These are phyloP conservation scores for Neofusicoccum cordaticola DNA, from an alignment of 2,329 filamentous ascomycete genomes.

Conservation along the genomic window DNA sequence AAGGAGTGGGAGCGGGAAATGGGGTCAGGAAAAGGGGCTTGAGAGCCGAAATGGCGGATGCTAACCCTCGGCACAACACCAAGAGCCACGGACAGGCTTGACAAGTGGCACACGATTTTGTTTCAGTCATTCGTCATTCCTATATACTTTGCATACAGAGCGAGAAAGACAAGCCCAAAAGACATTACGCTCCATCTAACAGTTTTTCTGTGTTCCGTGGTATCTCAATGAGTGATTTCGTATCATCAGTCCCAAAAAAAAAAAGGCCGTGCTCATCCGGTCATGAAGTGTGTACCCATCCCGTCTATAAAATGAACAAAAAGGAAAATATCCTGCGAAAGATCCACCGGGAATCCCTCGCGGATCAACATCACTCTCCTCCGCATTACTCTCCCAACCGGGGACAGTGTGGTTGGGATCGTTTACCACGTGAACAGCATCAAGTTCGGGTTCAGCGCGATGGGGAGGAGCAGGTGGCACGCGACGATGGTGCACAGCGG, in stretches of 20 bases:
- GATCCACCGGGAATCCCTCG: background rate
- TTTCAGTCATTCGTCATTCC: background rate
- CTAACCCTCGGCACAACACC: too few relatives aligned
- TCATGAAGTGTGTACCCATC: background rate
- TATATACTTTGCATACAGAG: background rate
- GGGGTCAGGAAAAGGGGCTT: too few relatives aligned
- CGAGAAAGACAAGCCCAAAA: background rate
- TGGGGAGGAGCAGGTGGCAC: constrained; percentile 57
- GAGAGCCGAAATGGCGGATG: too few relatives aligned
- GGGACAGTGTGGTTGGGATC: background rate
- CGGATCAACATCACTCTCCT: background rate
- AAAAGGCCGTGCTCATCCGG: background rate
- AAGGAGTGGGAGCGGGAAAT: too few relatives aligned
- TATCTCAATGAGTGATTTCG: constrained; percentile 4
- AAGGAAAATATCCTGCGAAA: background rate
- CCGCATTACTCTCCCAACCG: background rate
- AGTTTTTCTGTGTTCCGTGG: background rate
- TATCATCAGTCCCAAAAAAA: background rate
- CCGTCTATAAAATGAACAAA: background rate
- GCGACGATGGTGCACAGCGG: constrained; percentile 54
- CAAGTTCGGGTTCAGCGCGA: constrained; percentile 61
- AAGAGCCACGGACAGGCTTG: too few relatives aligned
- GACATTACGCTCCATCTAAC: constrained; percentile 10
- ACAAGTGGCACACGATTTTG: background rate
- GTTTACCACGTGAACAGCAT: constrained; percentile 61